Evolutionary conservation across 306 rosid species (phyloP).

Genomic region (Hylodesmum podocarpum): DNA sequence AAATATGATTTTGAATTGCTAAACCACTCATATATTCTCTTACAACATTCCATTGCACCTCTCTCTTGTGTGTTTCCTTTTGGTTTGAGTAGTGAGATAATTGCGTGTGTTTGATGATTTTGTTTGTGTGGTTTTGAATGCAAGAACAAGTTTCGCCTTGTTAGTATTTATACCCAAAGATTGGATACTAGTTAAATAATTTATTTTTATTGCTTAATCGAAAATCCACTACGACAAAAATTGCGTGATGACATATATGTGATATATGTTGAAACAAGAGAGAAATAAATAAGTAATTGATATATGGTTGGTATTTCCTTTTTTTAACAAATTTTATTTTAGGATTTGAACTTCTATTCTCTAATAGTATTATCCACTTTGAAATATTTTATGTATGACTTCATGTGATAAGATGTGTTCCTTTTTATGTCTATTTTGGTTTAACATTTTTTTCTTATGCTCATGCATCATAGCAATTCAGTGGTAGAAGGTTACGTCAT

Average conservation of each 20-base stretch:
- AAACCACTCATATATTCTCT: conserved; percentile 13
- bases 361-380: not conserved
- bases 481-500: not conserved
- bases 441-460: not conserved
- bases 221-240: conserved; percentile 29
- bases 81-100: not conserved
- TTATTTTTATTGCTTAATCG: not conserved
- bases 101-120: not conserved
- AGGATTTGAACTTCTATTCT: not conserved
- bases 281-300: not conserved
- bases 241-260: not conserved
- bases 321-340: not conserved
- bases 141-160: not conserved
- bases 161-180: conserved; percentile 31
- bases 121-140: conserved; percentile 24
- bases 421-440: not conserved
- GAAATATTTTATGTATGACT: not conserved
- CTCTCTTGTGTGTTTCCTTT: not conserved
- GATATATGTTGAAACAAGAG: not conserved
- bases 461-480: not conserved
- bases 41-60: conserved; percentile 9
- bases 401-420: not conserved
- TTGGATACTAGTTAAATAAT: not conserved
- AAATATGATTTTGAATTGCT: conserved; percentile 48
- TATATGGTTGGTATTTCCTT: not conserved